Base-by-base conservation (phyloP, 2,329 filamentous ascomycete species). In the Byssoonygena ceratinophila region DNA sequence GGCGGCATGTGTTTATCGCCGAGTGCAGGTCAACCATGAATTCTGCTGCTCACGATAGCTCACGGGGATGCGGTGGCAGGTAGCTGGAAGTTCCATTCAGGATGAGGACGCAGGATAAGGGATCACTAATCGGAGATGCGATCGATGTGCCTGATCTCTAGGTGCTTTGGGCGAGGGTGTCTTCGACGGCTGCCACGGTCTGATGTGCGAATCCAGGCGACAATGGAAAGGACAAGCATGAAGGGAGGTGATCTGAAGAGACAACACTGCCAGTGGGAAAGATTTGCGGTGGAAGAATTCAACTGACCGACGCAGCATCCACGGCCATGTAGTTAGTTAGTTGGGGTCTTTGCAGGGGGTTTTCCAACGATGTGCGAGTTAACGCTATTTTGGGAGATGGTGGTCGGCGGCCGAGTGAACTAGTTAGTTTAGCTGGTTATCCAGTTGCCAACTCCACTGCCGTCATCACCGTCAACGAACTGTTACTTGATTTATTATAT, bases 1-100 rank as follows among this genome's bases (percentile, higher is more conserved):
- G 64, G 63, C 67, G 69, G 68, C 69, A 71, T 71, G 67, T 70
- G 69, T 69, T 59, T 63, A 29, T 45, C 31, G 22, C 18, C 49
- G 20, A 36, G n/a, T 16, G 32, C 31, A 44, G 23, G 31, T 48
- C 34, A 37, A 53, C 29, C 50, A 52, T 52, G 50, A 52, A 52
- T 39, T 47, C 50, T 41, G 43, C 34, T 14, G 18, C 27, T 41
- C 34, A 41, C 34, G n/a, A 34, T 40, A 23, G 23, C 16, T 41
- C 50, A n/a, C 36, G 29, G 29, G 16, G 25, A 8, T 32, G 23
- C 22, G 4, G 50, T 47, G 27, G 18, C 22, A 16, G 14, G 32
- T 32, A 9, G 31, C 32, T 22, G 34, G 27, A 46, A n/a, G 16
- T 29, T 52, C 43, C 50, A 52, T 47, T 41, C 50, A 52, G 41